A percentile compares a stretch with the other conserved stretches of the same genome.
phyloP scores from a whole-genome alignment of 345 rosid genomes.

The Hypericum perforatum region DNA sequence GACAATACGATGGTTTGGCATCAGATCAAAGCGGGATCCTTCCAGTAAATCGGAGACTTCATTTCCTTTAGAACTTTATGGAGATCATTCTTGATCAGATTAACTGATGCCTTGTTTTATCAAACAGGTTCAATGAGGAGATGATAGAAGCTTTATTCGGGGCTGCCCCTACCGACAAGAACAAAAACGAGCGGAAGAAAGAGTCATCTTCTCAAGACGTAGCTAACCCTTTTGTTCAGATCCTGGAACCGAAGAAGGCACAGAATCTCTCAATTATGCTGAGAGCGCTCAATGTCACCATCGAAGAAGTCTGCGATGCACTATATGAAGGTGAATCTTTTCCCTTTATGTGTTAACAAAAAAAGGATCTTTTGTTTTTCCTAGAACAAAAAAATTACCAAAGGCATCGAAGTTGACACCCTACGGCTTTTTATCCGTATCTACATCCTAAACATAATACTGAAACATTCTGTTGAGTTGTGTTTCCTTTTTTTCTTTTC shows the following conservation, averaged over 20 bases:
- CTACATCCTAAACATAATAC: too few species aligned
- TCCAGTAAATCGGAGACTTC: constrained; percentile 57
- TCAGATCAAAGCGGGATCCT: constrained; percentile 90
- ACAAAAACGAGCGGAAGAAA: constrained; percentile 41
- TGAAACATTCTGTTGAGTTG: neutral
- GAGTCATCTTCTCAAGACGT: constrained; percentile 43
- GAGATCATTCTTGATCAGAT: too few species aligned
- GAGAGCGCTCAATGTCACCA: constrained; percentile 81
- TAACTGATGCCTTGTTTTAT: too few species aligned
- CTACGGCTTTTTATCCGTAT: too few species aligned
- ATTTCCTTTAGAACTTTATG: neutral
- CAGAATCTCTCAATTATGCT: constrained; percentile 86
- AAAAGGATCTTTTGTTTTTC: neutral
- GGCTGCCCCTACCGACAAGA: constrained; percentile 50
- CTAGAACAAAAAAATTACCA: neutral
- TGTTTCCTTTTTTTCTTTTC: neutral
- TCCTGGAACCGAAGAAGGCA: constrained; percentile 80
- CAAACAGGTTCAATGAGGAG: constrained; percentile 87
- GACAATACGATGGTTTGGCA: constrained; percentile 97
- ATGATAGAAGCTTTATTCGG: constrained; percentile 95
- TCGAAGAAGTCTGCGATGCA: constrained; percentile 88
- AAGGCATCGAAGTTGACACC: too few species aligned
- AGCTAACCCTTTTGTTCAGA: constrained; percentile 48
- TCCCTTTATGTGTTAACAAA: neutral
- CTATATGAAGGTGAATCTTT: constrained; percentile 67